Conservation (phyloP, 768 basidiomycete genomes). For the Coprinopsis marcescibilis region DNA sequence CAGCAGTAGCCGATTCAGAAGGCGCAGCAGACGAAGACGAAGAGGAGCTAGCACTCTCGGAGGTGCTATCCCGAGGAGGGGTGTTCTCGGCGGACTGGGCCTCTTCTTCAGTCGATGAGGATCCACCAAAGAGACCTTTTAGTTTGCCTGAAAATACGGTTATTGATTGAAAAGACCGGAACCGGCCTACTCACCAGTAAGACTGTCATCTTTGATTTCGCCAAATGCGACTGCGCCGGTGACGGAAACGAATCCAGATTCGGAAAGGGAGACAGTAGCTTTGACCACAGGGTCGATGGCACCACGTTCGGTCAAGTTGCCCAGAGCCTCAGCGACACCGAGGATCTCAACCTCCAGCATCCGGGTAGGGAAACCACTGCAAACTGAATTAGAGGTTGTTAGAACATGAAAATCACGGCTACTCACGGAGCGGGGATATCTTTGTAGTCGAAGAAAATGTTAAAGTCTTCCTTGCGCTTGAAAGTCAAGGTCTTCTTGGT, state of each 20-base stretch:
- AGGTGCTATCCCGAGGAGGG: conserved; percentile 37
- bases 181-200: conserved; percentile 47
- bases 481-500: conserved; percentile 84
- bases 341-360: conserved; percentile 68
- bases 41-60: conserved; percentile 26
- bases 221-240: conserved; percentile 75
- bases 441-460: conserved; percentile 75
- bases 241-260: conserved; percentile 81
- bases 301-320: conserved; percentile 79
- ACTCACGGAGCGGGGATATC: conserved; percentile 54
- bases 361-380: conserved; percentile 65
- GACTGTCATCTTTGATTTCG: conserved; percentile 75
- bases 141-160: conserved; percentile 55
- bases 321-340: conserved; percentile 71
- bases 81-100: conserved; percentile 37
- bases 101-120: conserved; percentile 35
- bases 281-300: conserved; percentile 82
- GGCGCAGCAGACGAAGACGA: conserved; percentile 25
- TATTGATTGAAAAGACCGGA: background rate
- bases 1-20: conserved; percentile 33
- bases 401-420: background rate
- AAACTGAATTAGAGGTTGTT: conserved; percentile 7
- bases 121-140: conserved; percentile 78
- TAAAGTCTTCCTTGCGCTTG: conserved; percentile 80
- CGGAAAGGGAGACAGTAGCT: conserved; percentile 75